Base-by-base conservation (phyloP, 768 basidiomycete species). In the Boletus speciosus region DNA sequence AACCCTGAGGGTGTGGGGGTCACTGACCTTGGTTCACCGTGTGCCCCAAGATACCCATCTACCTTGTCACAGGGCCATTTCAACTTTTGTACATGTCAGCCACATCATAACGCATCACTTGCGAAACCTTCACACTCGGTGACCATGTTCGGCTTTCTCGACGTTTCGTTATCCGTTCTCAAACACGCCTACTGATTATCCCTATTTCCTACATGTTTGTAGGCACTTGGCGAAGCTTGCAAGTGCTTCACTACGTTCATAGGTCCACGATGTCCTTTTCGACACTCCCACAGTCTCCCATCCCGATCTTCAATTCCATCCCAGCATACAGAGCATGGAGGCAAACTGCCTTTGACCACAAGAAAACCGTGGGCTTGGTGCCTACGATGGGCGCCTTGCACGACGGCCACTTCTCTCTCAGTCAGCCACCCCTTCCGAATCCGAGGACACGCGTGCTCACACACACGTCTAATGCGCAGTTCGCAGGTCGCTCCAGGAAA, bases 351-450 rank as follows among this genome's bases (percentile, higher is more conserved):
- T 82, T 81, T 54, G 75, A 78, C 1, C 71, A 76, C 42, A 73
- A 75, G 31, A 80, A 84, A 65, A 79, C 83, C 1, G 92, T 99
- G 6, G 97, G 97, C 1, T 91, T 90, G 54, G 93, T 99, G n/a
- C 83, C 97, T 1, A 99, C 97, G 11, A 98, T 98, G 96, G 96
- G 96, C 21, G 96, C 96, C 2, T 73, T 99, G 40, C 97, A 99
- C 67, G 84, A 88, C 9, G 97, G 97, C 1, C 97, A 98, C 69
- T 76, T 98, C 40, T 83, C 89, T 49, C 84, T 99, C 35, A 90
- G 96, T 97, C 61, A 58, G 84, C 57, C 29, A 53, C 48, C 1
- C 82, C 16, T 64, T n/a, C 49, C 12, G 5, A 35, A 29, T n/a
- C 47, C 48, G 9, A 21, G 6, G 2, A 16, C 19, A 38, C 34